Base-by-base conservation (phyloP, 306 rosid species). In the Begonia loranthoides region DNA sequence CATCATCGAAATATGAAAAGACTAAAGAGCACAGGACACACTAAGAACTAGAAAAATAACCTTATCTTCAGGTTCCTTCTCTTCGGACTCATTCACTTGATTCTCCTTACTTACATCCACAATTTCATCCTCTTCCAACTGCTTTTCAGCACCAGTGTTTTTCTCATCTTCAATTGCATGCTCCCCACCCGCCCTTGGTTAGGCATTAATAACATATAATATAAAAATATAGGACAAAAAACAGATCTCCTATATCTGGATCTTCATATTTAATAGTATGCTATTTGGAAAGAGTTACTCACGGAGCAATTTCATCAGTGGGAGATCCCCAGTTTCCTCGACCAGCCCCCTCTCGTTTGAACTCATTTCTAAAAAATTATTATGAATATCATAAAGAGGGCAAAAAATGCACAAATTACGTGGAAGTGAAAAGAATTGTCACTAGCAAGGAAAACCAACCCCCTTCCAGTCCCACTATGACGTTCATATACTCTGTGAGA, bases 61-160 rank as follows among this genome's bases (percentile, higher is more conserved):
- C 94, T 86, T 86, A 16, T 92, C 99, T 68, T 92, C 96, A 0
- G 80, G 74, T 68, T 92, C 88, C 66, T 81, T 77, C 71, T 86
- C 87, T 61, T 79, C 92, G 0, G 77, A 41, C 61, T 83, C 96
- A 43, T 69, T 62, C 19, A 56, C 77, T 51, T 86, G 69, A 21
- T 15, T 73, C 22, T 92, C 99, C 77, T 86, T 92, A 73, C 61
- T 92, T 48, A 66, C 85, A 55, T 80, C 84, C 0, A 69, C 60
- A 15, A 45, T 74, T 16, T 62, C 86, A 13, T 73, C 85, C 59
- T 78, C 93, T 21, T 48, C 73, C 15, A 56, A 52, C 45, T 66
- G 86, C 74, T 86, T 81, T 74, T 86, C 94, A 63, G 71, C 77
- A 15, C 47, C 79, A 62, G 74, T 68, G 71, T 22, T 79, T 77